Percentiles rank a stretch among this genome's conserved stretches.
These are phyloP conservation scores for Mycena sp. DNA, from an alignment of 1,284 basidiomycete genomes.

Conservation along the genomic window DNA sequence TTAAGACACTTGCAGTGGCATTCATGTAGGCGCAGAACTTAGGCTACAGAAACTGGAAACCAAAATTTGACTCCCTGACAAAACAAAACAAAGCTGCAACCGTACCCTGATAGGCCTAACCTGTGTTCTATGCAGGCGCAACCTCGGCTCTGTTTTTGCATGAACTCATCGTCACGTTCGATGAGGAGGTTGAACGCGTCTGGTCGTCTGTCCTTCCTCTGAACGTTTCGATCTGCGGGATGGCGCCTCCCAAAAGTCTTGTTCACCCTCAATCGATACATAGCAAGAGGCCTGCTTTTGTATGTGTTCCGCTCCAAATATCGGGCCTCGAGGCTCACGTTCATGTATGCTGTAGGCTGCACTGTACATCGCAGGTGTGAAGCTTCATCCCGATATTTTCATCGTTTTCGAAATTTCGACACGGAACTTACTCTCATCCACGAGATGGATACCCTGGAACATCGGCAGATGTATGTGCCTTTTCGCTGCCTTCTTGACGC, in stretches of 20 bases:
- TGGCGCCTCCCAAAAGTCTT: slow-evolving; percentile 29
- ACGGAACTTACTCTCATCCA: not conserved
- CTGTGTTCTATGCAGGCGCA: too few relatives aligned
- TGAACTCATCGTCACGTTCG: slow-evolving; percentile 20
- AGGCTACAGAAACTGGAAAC: too few relatives aligned
- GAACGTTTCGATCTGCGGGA: not conserved
- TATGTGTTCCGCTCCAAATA: not conserved
- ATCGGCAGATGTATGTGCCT: slow-evolving; percentile 7
- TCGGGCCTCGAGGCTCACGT: not conserved
- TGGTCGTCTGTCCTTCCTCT: slow-evolving; percentile 18
- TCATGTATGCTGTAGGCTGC: too few relatives aligned
- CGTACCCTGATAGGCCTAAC: too few relatives aligned
- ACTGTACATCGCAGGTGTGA: too few relatives aligned
- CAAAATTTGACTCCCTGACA: too few relatives aligned
- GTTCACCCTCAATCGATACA: slow-evolving; percentile 27
- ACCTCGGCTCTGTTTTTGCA: slow-evolving; percentile 20
- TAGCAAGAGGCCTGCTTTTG: slow-evolving; percentile 21
- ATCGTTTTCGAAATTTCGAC: not conserved
- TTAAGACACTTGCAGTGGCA: too few relatives aligned
- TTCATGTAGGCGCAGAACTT: too few relatives aligned
- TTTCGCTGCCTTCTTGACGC: not conserved
- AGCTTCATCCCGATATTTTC: too few relatives aligned
- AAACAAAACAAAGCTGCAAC: too few relatives aligned
- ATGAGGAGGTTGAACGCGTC: slow-evolving; percentile 24
- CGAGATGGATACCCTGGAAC: slow-evolving; percentile 14